Conservation (phyloP, 1,284 basidiomycete genomes). For the Mycosarcoma mackinlayi region DNA sequence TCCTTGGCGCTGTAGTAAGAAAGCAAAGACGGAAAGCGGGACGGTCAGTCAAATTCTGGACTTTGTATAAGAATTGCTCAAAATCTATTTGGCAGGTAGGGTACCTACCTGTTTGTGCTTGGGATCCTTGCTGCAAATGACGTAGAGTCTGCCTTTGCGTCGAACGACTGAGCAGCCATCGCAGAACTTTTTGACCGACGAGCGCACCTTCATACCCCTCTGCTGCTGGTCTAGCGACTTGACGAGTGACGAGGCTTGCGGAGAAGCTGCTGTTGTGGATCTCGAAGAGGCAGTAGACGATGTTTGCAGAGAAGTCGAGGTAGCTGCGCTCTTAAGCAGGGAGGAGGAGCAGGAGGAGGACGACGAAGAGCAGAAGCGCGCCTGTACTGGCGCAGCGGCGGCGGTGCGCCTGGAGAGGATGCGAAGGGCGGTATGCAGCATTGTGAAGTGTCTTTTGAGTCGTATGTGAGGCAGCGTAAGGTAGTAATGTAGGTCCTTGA, state of each 20-base stretch:
- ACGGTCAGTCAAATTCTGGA: too few species aligned
- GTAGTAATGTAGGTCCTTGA: too few species aligned
- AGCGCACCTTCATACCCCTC: constrained; percentile 94
- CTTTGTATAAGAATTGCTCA: too few species aligned
- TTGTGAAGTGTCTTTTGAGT: not conserved
- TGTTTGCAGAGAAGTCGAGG: constrained; percentile 6
- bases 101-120: constrained; percentile 95
- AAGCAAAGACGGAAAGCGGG: not conserved
- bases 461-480: not conserved
- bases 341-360: constrained; percentile 16
- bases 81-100: too few species aligned
- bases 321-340: constrained; percentile 12
- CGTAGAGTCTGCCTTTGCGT: constrained; percentile 89
- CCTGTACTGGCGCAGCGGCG: constrained; percentile 10
- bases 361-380: constrained; percentile 33
- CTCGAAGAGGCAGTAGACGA: not conserved
- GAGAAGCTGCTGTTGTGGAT: not conserved
- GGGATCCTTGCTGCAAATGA: constrained; percentile 91
- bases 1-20: constrained; percentile 11
- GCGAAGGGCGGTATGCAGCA: constrained; percentile 22
- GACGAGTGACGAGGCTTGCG: constrained; percentile 4
- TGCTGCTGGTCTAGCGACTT: constrained; percentile 28
- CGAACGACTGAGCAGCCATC: constrained; percentile 67
- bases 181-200: constrained; percentile 81
- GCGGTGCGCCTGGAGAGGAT: constrained; percentile 17